Percentiles rank a stretch among this genome's conserved stretches.
Evolutionary conservation across 2,329 filamentous ascomycete genomes (phyloP).

Genomic region (Aspergillus sp.): DNA sequence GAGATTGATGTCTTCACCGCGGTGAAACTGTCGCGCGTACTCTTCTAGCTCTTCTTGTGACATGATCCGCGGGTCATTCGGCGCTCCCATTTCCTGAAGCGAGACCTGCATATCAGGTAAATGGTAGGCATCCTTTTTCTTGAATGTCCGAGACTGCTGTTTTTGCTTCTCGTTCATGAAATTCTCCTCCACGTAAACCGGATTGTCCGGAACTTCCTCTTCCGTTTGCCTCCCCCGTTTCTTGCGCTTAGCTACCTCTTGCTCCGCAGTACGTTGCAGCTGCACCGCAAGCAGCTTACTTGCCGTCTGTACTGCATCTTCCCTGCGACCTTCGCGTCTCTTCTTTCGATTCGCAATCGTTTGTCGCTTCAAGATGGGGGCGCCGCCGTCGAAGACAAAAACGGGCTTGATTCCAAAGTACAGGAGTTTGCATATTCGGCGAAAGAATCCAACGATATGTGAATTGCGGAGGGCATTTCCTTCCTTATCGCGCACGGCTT

Average conservation of each 20-base stretch:
- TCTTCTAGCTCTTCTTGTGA: conserved; percentile 89
- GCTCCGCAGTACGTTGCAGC: conserved; percentile 86
- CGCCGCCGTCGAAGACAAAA: conserved; percentile 97
- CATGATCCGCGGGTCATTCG: conserved; percentile 95
- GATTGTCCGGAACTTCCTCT: conserved; percentile 67
- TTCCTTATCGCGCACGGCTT: conserved; percentile 97
- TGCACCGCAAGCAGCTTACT: conserved; percentile 89
- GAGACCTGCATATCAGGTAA: conserved; percentile 78
- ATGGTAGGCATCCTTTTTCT: conserved; percentile 93
- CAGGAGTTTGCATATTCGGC: conserved; percentile 93
- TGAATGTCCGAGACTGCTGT: conserved; percentile 72
- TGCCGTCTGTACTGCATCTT: conserved; percentile 90
- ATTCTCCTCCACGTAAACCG: conserved; percentile 90
- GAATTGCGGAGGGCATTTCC: conserved; percentile 95
- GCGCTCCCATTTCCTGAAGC: conserved; percentile 81
- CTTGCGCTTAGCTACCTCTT: conserved; percentile 70
- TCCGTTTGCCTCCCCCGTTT: conserved; percentile 52
- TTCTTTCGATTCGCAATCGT: conserved; percentile 79
- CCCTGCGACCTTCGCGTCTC: conserved; percentile 80
- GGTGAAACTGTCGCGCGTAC: conserved; percentile 88
- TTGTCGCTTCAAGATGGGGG: conserved; percentile 84
- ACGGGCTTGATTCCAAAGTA: conserved; percentile 96
- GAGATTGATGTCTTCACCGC: conserved; percentile 80
- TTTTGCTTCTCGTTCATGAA: conserved; percentile 78
- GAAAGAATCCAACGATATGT: conserved; percentile 96